These are phyloP conservation scores for Penicillium parvum DNA, from an alignment of 495 filamentous ascomycete species.

Conservation along the genomic window DNA sequence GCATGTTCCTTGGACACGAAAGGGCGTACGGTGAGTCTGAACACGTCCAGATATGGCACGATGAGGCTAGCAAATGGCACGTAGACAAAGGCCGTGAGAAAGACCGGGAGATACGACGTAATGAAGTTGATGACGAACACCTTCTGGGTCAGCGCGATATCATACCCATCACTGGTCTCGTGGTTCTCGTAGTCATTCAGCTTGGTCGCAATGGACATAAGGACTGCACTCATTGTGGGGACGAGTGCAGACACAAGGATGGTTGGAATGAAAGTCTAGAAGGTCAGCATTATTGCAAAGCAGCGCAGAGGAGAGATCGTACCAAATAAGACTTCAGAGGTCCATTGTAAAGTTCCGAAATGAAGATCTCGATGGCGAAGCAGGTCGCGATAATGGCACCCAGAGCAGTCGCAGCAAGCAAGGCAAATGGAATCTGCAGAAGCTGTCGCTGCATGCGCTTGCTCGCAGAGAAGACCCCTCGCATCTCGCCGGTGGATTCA, in stretches of 20 bases:
- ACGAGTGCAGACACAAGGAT: slow-evolving; percentile 75
- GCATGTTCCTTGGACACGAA: slow-evolving; percentile 70
- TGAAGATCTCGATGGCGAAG: slow-evolving; percentile 94
- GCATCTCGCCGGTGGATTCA: slow-evolving; percentile 77
- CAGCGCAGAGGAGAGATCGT: slow-evolving; percentile 20
- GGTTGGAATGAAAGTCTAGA: slow-evolving; percentile 81
- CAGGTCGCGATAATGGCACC: slow-evolving; percentile 80
- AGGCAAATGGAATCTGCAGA: slow-evolving; percentile 83
- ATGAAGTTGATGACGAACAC: slow-evolving; percentile 97
- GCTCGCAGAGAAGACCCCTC: slow-evolving; percentile 70
- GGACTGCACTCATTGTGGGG: slow-evolving; percentile 70
- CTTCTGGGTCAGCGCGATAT: slow-evolving; percentile 79
- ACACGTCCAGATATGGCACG: slow-evolving; percentile 86
- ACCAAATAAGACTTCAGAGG: slow-evolving; percentile 84
- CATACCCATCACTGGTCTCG: slow-evolving; percentile 74
- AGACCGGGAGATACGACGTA: slow-evolving; percentile 88
- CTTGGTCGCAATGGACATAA: slow-evolving; percentile 70
- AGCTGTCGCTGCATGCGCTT: slow-evolving; percentile 77
- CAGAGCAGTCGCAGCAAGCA: slow-evolving; percentile 62
- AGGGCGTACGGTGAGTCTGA: slow-evolving; percentile 68
- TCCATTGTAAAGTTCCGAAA: slow-evolving; percentile 88
- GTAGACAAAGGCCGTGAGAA: slow-evolving; percentile 94
- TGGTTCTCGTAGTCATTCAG: slow-evolving; percentile 91
- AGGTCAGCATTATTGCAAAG: slow-evolving; percentile 26
- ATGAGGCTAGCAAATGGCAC: slow-evolving; percentile 86